These are phyloP conservation scores for Hevea brasiliensis DNA, from an alignment of 345 rosid genomes.

Conservation along the genomic window DNA sequence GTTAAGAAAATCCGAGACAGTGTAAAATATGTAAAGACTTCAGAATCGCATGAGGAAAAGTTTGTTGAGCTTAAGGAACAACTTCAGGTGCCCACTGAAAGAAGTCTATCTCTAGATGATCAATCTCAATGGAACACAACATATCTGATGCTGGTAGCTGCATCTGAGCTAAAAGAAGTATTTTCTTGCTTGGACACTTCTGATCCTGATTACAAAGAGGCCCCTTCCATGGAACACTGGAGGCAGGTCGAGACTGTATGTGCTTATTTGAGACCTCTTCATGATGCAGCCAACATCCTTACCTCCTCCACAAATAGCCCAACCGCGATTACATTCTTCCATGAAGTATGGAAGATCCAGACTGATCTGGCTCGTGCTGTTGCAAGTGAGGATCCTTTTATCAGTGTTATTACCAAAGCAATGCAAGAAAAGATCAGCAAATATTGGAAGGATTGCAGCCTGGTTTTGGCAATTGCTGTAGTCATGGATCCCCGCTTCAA, in stretches of 20 bases:
- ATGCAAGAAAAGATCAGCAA: conserved; percentile 67
- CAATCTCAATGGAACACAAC: conserved; percentile 81
- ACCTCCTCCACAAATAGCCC: conserved; percentile 48
- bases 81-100: conserved; percentile 81
- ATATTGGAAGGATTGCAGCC: conserved; percentile 84
- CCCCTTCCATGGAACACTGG: conserved; percentile 79
- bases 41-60: conserved; percentile 83
- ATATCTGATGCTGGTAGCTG: conserved; percentile 79
- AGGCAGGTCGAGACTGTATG: conserved; percentile 65
- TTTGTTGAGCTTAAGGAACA: conserved; percentile 84
- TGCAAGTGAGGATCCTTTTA: conserved; percentile 58
- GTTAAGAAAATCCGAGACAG: conserved; percentile 72
- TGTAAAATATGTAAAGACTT: conserved; percentile 82
- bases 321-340: conserved; percentile 61
- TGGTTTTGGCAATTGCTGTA: conserved; percentile 76
- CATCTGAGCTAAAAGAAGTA: conserved; percentile 81
- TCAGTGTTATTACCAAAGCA: conserved; percentile 44
- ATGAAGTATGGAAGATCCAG: conserved; percentile 86
- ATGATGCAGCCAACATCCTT: conserved; percentile 64
- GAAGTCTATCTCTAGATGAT: conserved; percentile 64
- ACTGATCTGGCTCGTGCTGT: conserved; percentile 61
- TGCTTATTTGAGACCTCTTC: conserved; percentile 67
- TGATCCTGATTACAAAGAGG: conserved; percentile 74
- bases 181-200: conserved; percentile 82
- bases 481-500: conserved; percentile 96